phyloP scores from a whole-genome alignment of 768 basidiomycete genomes.

The Phallus indusiatus region DNA sequence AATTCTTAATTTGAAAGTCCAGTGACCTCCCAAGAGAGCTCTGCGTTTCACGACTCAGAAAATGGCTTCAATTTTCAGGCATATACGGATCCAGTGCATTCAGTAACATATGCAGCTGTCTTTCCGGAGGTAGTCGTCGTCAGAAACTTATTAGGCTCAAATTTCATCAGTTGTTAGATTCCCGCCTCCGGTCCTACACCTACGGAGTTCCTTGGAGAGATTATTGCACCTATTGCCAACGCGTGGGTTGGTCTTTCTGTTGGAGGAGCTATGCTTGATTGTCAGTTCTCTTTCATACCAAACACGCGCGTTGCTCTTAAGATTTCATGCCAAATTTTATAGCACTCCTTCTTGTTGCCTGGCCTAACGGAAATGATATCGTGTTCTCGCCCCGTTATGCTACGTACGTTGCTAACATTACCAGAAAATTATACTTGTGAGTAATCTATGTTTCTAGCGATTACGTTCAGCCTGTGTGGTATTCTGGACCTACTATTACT shows the following conservation, averaged over 20 bases:
- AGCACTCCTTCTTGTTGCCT: constrained; percentile 45
- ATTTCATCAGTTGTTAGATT: constrained; percentile 12
- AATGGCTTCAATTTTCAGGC: constrained; percentile 46
- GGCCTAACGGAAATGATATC: constrained; percentile 45
- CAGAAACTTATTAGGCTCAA: background rate
- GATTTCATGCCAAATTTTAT: background rate
- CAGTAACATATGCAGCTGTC: constrained; percentile 36
- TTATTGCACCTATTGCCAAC: constrained; percentile 44
- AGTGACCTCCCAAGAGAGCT: constrained; percentile 5
- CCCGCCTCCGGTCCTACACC: constrained; percentile 28
- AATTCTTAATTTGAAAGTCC: background rate
- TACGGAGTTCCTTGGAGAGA: constrained; percentile 53
- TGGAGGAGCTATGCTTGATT: background rate
- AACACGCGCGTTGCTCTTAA: background rate
- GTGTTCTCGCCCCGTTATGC: constrained; percentile 45
- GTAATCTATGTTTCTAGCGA: constrained; percentile 23
- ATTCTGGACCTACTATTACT: constrained; percentile 43
- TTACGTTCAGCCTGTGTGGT: constrained; percentile 41
- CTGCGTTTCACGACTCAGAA: constrained; percentile 27
- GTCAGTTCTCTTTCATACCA: background rate
- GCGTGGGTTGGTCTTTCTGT: constrained; percentile 31
- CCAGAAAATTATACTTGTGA: background rate
- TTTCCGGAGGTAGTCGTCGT: constrained; percentile 32
- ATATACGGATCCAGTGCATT: constrained; percentile 23
- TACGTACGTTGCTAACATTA: constrained; percentile 33